Percentiles rank a stretch among this genome's conserved stretches.
phyloP scores from a whole-genome alignment of 2,329 filamentous ascomycete species.

The Monilinia fructigena region DNA sequence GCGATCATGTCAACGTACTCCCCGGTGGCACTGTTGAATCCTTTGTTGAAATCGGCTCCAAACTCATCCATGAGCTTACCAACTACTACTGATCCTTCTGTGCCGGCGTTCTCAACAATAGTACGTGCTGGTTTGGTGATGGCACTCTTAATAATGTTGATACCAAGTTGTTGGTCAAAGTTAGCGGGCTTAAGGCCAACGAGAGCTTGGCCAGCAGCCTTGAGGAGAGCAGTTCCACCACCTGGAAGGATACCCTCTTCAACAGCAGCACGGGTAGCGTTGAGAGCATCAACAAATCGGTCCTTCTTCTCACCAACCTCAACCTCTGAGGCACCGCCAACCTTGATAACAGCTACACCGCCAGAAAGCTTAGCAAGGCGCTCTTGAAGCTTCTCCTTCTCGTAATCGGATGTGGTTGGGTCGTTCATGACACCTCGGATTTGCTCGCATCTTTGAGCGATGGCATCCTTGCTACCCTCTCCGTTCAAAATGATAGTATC shows the following conservation, averaged over 20 bases:
- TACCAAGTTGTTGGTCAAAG: slow-evolving; percentile 99
- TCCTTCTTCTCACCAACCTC: slow-evolving; percentile 99
- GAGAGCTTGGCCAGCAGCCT: slow-evolving; percentile 89
- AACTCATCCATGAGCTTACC: slow-evolving; percentile 97
- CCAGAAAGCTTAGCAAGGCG: slow-evolving; percentile 98
- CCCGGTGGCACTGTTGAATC: slow-evolving; percentile 93
- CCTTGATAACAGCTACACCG: slow-evolving; percentile 99
- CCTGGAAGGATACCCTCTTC: slow-evolving; percentile 99
- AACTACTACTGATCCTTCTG: slow-evolving; percentile 93
- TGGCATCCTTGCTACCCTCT: slow-evolving; percentile 89
- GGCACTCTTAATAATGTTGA: slow-evolving; percentile 95
- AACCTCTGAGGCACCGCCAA: slow-evolving; percentile 94
- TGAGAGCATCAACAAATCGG: slow-evolving; percentile 95
- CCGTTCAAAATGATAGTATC: slow-evolving; percentile 99
- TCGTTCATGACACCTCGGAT: slow-evolving; percentile 96
- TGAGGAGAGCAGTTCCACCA: slow-evolving; percentile 96
- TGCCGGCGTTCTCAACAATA: slow-evolving; percentile 96
- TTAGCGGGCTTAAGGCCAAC: slow-evolving; percentile 80
- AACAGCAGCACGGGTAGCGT: slow-evolving; percentile 95
- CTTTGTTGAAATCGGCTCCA: slow-evolving; percentile 92
- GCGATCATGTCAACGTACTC: slow-evolving; percentile 99
- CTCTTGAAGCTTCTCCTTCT: slow-evolving; percentile 99
- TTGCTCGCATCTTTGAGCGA: slow-evolving; percentile 96
- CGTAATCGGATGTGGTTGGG: slow-evolving; percentile 93
- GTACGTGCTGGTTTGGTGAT: slow-evolving; percentile 93